These are phyloP conservation scores for Trypethelium eluteriae DNA, from an alignment of 495 filamentous ascomycete species.

Conservation along the genomic window DNA sequence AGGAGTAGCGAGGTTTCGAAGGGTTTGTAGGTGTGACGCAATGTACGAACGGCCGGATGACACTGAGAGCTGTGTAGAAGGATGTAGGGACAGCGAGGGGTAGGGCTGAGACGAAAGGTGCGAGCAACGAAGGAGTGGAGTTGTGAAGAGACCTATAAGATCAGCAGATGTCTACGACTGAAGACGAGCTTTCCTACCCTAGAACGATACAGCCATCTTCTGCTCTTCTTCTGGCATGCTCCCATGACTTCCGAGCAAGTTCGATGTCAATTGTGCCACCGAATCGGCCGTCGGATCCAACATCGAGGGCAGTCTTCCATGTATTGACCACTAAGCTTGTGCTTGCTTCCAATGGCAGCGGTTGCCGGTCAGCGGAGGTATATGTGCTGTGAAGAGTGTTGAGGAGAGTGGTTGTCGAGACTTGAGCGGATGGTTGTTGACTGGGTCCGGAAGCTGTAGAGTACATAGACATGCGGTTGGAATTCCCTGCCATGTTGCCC, in stretches of 20 bases:
- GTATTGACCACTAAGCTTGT: slow-evolving; percentile 93
- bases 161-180: slow-evolving; percentile 9
- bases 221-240: slow-evolving; percentile 88
- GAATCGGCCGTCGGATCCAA: slow-evolving; percentile 54
- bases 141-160: slow-evolving; percentile 69
- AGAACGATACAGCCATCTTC: slow-evolving; percentile 93
- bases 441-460: slow-evolving; percentile 64
- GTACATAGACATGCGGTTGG: slow-evolving; percentile 76
- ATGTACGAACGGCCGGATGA: slow-evolving; percentile 75
- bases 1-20: slow-evolving; percentile 71
- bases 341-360: slow-evolving; percentile 80
- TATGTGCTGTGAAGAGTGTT: slow-evolving; percentile 88
- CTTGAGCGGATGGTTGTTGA: slow-evolving; percentile 58
- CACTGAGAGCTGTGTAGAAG: slow-evolving; percentile 67
- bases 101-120: slow-evolving; percentile 71
- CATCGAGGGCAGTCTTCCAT: slow-evolving; percentile 71
- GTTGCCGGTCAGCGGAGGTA: slow-evolving; percentile 53
- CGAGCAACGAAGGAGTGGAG: slow-evolving; percentile 76
- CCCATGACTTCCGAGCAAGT: slow-evolving; percentile 80
- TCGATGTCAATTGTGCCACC: slow-evolving; percentile 76
- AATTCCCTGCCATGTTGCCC: slow-evolving; percentile 54
- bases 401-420: slow-evolving; percentile 86
- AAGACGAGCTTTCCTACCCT: slow-evolving; percentile 48
- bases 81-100: slow-evolving; percentile 67
- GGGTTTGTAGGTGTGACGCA: slow-evolving; percentile 85